Percentiles rank a stretch among this genome's conserved stretches.
Evolutionary conservation across 192 early-diverging fungal species (phyloP).

Genomic region (Backusella westeae): DNA sequence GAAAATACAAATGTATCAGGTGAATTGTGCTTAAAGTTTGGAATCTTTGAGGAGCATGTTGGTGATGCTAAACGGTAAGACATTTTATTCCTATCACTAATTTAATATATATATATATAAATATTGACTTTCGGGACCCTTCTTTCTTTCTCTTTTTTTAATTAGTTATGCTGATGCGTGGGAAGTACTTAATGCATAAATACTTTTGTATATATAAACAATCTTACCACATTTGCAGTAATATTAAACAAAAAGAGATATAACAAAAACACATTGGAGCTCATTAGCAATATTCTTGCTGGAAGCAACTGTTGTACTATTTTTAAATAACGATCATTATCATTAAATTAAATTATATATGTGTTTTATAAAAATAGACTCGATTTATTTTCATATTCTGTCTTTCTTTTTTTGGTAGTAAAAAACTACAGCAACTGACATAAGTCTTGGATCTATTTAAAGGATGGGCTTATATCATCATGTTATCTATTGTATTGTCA

Average conservation of each 20-base stretch:
- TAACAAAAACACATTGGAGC: neutral
- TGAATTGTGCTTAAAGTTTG: constrained; percentile 26
- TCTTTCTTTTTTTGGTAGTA: too few species aligned
- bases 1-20: constrained; percentile 26
- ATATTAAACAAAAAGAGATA: neutral
- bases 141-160: neutral
- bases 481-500: too few species aligned
- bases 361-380: neutral
- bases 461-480: too few species aligned
- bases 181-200: neutral
- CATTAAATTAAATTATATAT: neutral
- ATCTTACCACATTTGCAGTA: neutral
- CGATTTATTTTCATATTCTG: neutral
- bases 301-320: neutral
- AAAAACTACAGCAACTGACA: too few species aligned
- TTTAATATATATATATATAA: neutral
- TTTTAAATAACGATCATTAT: neutral
- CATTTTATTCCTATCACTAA: neutral
- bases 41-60: constrained; percentile 18
- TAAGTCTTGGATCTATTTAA: too few species aligned
- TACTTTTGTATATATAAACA: neutral
- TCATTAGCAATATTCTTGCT: neutral
- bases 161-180: constrained; percentile 8
- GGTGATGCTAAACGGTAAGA: constrained; percentile 14
- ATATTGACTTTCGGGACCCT: neutral